A percentile compares a stretch with the other conserved stretches of the same genome.
Conservation (phyloP, 2,329 filamentous ascomycete genomes). For the Paecilomyces sp. region DNA sequence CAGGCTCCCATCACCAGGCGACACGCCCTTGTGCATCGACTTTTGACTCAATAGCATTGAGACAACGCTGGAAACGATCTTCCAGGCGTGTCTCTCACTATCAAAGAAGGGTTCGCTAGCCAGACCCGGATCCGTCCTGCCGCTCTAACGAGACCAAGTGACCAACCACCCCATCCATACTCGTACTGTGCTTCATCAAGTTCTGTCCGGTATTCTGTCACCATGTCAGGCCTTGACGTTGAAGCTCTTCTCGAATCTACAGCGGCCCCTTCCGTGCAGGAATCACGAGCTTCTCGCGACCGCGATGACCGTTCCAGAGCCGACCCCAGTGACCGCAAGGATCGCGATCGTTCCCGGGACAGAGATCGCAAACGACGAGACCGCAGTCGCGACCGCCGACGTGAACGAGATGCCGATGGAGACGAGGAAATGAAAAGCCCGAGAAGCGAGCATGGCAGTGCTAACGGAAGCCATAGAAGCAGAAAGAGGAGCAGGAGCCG, state of each 20-base stretch:
- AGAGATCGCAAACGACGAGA: constrained; percentile 54
- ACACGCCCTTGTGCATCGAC: background rate
- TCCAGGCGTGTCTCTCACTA: background rate
- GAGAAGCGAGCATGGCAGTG: constrained; percentile 66
- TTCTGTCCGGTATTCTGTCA: constrained; percentile 23
- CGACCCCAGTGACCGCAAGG: constrained; percentile 49
- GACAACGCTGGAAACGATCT: background rate
- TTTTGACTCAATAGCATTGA: background rate
- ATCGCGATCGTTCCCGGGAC: constrained; percentile 41
- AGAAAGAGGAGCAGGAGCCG: constrained; percentile 72
- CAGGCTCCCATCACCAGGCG: background rate
- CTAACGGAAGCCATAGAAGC: constrained; percentile 65
- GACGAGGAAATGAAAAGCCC: constrained; percentile 59
- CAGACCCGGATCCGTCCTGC: constrained; percentile 13
- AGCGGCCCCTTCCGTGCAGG: constrained; percentile 48
- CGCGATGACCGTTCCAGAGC: constrained; percentile 52
- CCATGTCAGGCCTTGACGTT: constrained; percentile 68
- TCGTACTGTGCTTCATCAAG: constrained; percentile 17
- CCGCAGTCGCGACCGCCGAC: constrained; percentile 48
- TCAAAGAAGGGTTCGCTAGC: constrained; percentile 18
- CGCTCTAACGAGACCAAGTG: constrained; percentile 26
- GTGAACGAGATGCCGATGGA: constrained; percentile 46
- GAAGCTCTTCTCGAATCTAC: constrained; percentile 87
- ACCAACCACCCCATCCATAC: constrained; percentile 23
- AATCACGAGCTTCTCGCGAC: constrained; percentile 36